A percentile compares a stretch with the other conserved stretches of the same genome.
phyloP scores from a whole-genome alignment of 2,329 filamentous ascomycete species.

The Aureobasidium sp. region DNA sequence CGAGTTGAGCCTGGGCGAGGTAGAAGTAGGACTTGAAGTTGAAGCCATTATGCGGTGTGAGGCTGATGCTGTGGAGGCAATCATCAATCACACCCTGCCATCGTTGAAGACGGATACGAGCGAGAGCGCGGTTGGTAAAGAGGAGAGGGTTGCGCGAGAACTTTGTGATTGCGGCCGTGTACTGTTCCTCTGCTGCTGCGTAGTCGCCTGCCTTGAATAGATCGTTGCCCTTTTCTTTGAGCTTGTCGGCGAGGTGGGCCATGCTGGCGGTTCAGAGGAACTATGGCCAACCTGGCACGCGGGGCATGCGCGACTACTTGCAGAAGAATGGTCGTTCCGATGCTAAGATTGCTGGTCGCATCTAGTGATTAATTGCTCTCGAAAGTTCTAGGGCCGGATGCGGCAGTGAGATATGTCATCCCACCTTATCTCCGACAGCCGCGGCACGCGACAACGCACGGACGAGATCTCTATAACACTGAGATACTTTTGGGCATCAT shows the following conservation, averaged over 20 bases:
- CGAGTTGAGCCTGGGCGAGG: conserved; percentile 73
- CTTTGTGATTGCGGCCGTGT: conserved; percentile 71
- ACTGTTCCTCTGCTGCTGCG: conserved; percentile 57
- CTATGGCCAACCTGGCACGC: neutral
- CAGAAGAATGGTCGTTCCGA: neutral
- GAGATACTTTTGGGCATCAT: neutral
- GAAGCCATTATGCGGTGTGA: conserved; percentile 52
- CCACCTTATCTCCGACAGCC: neutral
- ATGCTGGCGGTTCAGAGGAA: conserved; percentile 14
- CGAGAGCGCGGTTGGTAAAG: conserved; percentile 85
- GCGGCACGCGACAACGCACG: neutral
- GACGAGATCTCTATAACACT: neutral
- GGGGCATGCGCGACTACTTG: neutral
- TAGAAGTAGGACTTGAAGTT: conserved; percentile 70
- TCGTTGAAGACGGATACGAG: conserved; percentile 63
- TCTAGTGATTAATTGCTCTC: neutral
- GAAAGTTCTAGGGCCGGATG: conserved; percentile 1
- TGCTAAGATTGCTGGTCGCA: neutral
- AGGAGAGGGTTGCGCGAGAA: conserved; percentile 71
- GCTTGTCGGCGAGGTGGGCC: conserved; percentile 36
- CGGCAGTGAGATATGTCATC: conserved; percentile 5
- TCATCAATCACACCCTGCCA: conserved; percentile 73
- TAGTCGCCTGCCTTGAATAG: conserved; percentile 61
- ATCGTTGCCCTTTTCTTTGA: conserved; percentile 52
- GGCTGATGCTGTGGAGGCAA: conserved; percentile 65